A percentile compares a stretch with the other conserved stretches of the same genome.
These are phyloP conservation scores for Limtongozyma cylindracea DNA, from an alignment of 805 yeast genomes.

Conservation along the genomic window DNA sequence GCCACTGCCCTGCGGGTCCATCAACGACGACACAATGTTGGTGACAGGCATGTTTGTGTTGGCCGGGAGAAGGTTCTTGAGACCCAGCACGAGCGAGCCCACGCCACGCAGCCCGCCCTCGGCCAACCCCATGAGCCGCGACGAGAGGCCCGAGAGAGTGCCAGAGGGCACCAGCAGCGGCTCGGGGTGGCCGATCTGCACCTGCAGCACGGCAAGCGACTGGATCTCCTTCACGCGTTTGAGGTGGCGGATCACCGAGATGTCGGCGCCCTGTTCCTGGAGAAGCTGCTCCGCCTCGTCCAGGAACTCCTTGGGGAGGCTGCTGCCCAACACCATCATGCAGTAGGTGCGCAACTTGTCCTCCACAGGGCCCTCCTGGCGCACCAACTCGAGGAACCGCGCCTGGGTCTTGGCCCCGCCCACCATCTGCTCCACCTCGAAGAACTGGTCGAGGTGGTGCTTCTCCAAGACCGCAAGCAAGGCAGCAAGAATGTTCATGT, in stretches of 20 bases:
- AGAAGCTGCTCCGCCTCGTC: constrained; percentile 41
- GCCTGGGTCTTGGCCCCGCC: constrained; percentile 30
- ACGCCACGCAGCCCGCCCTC: constrained; percentile 79
- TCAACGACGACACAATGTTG: constrained; percentile 69
- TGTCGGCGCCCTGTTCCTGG: constrained; percentile 14
- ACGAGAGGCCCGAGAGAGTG: constrained; percentile 46
- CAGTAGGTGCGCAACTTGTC: constrained; percentile 82
- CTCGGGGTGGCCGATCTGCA: constrained; percentile 4
- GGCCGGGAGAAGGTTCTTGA: constrained; percentile 70
- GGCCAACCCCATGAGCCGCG: constrained; percentile 56
- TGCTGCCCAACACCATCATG: constrained; percentile 35
- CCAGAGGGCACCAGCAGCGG: constrained; percentile 1
- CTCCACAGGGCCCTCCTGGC: constrained; percentile 11
- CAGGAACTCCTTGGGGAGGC: constrained; percentile 9
- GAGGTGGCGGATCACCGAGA: constrained; percentile 3
- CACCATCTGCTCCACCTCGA: constrained; percentile 79
- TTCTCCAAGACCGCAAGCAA: constrained; percentile 63
- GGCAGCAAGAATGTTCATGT: constrained; percentile 82
- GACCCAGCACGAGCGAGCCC: constrained; percentile 69
- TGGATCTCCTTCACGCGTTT: constrained; percentile 50
- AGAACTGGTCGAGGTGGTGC: constrained; percentile 72
- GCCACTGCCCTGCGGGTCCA: constrained; percentile 54
- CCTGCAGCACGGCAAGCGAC: constrained; percentile 12
- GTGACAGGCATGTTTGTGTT: constrained; percentile 78
- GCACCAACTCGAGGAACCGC: constrained; percentile 33